Conservation (phyloP, 2,329 filamentous ascomycete genomes). For the Amauroascus niger region DNA sequence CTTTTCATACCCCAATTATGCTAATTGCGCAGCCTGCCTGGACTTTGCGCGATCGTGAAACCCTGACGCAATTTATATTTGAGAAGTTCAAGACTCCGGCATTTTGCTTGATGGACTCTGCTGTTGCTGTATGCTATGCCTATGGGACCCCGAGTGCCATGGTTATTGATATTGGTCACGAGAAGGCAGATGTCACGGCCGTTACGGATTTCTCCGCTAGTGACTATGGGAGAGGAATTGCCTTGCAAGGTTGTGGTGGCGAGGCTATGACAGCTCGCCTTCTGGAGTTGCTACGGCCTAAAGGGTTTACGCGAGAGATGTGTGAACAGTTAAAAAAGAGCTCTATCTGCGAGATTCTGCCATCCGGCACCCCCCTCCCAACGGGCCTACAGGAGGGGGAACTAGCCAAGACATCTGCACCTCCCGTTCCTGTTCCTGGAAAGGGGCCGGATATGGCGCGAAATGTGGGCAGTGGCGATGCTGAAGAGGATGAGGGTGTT, state of each 20-base stretch:
- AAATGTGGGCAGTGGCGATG: conserved; percentile 38
- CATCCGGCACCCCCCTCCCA: conserved; percentile 47
- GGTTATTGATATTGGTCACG: conserved; percentile 80
- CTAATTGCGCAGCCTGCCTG: conserved; percentile 83
- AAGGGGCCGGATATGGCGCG: conserved; percentile 42
- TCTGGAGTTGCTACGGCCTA: conserved; percentile 51
- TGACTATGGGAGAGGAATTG: conserved; percentile 53
- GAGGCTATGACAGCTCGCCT: conserved; percentile 74
- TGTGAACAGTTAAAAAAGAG: conserved; percentile 57
- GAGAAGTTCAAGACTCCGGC: conserved; percentile 94
- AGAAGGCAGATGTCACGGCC: conserved; percentile 87
- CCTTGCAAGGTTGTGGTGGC: conserved; percentile 63
- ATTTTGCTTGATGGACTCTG: conserved; percentile 81
- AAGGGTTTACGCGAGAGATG: conserved; percentile 52
- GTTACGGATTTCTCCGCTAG: conserved; percentile 73
- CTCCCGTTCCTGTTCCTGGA: conserved; percentile 46
- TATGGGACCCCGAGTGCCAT: conserved; percentile 77
- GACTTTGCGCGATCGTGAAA: conserved; percentile 79
- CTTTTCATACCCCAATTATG: conserved; percentile 88
- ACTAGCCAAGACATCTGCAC: conserved; percentile 30
- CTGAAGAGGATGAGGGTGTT: conserved; percentile 52
- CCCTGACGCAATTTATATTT: conserved; percentile 86
- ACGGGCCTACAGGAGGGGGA: conserved; percentile 39
- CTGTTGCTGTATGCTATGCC: conserved; percentile 67
- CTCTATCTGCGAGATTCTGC: conserved; percentile 53